Conservation (phyloP, 345 rosid genomes). For the Gossypium thurberi region DNA sequence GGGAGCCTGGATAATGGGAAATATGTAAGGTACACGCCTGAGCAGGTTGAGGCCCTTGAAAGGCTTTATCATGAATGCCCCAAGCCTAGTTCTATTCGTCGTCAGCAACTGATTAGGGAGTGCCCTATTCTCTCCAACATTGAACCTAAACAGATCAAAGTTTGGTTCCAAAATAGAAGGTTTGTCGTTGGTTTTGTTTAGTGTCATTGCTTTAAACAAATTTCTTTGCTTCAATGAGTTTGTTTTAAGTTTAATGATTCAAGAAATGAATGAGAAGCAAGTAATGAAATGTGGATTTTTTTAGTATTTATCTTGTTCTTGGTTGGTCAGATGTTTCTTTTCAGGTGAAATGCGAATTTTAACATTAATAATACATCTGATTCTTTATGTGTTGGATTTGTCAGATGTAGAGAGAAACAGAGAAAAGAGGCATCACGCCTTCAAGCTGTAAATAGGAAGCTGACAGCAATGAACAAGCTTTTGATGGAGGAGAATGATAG, state of each 20-base stretch:
- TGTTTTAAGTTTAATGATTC: neutral
- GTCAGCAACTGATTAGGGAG: conserved; percentile 95
- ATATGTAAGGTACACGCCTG: conserved; percentile 98
- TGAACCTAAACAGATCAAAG: conserved; percentile 99
- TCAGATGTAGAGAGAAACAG: conserved; percentile 97
- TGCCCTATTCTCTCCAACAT: conserved; percentile 99
- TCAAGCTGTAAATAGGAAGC: conserved; percentile 93
- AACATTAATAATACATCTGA: neutral
- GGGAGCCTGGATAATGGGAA: conserved; percentile 85
- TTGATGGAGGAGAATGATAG: conserved; percentile 99
- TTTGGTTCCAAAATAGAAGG: conserved; percentile 99
- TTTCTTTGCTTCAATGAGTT: neutral
- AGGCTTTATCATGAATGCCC: conserved; percentile 99
- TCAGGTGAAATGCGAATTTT: neutral
- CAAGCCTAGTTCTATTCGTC: conserved; percentile 96
- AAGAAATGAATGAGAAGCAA: neutral
- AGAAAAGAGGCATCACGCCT: conserved; percentile 98
- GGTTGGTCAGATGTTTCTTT: neutral
- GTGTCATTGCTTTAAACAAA: neutral
- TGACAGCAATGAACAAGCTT: conserved; percentile 97
- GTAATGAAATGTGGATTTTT: neutral
- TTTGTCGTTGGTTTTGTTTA: conserved; percentile 18
- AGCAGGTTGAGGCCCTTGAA: conserved; percentile 99
- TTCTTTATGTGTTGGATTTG: conserved; percentile 13
- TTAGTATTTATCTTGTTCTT: neutral